A percentile compares a stretch with the other conserved stretches of the same genome.
Evolutionary conservation across 2,329 filamentous ascomycete species (phyloP).

Genomic region (Colletotrichum kahawae): DNA sequence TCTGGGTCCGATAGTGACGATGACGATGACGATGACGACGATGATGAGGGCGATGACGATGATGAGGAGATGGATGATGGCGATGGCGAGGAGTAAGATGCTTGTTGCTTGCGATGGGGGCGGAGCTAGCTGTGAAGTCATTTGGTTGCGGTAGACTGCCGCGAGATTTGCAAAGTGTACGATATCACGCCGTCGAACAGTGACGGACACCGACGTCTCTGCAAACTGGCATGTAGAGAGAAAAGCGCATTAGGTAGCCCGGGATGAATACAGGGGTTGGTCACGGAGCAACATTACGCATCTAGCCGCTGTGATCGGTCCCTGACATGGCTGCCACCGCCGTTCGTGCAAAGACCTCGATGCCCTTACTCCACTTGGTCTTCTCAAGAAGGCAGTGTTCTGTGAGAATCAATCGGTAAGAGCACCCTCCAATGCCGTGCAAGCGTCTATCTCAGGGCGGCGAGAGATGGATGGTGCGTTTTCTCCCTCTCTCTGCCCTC

Average conservation of each 20-base stretch:
- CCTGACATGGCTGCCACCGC: not conserved
- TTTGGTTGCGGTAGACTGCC: not conserved
- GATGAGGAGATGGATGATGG: conserved; percentile 16
- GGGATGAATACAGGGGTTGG: not conserved
- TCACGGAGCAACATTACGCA: not conserved
- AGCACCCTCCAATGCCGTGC: not conserved
- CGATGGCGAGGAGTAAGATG: not conserved
- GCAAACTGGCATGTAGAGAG: not conserved
- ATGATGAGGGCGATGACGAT: conserved; percentile 40
- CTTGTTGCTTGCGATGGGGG: too few species aligned
- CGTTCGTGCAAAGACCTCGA: not conserved
- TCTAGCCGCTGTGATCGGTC: not conserved
- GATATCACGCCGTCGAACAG: not conserved
- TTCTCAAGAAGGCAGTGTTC: rapidly evolving
- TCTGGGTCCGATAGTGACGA: conserved; percentile 59
- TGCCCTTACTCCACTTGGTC: rapidly evolving
- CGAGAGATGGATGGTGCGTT: too few species aligned
- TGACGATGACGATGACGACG: conserved; percentile 45
- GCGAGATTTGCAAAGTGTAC: not conserved
- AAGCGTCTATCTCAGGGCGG: not conserved
- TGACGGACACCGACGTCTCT: not conserved
- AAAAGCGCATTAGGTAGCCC: not conserved
- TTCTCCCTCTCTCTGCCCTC: not conserved
- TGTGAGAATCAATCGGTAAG: not conserved
- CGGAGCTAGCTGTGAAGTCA: not conserved